These are phyloP conservation scores for Calonectria henricotiae DNA, from an alignment of 2,329 filamentous ascomycete species.

Conservation along the genomic window DNA sequence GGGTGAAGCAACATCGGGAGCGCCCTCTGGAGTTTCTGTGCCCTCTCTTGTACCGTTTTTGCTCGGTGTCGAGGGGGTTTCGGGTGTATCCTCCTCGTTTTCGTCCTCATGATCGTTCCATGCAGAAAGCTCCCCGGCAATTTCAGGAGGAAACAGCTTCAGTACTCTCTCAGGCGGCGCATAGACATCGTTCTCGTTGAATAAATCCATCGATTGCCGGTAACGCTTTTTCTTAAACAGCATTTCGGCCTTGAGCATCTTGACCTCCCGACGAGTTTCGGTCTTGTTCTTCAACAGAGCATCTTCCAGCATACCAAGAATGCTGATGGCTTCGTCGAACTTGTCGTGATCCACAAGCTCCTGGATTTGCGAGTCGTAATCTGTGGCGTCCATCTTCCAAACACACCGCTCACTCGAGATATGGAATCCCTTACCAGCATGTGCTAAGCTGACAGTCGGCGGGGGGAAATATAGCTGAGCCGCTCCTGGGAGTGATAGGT, in stretches of 20 bases:
- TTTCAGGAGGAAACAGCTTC: conserved; percentile 84
- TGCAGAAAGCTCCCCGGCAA: conserved; percentile 85
- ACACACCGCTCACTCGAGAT: conserved; percentile 92
- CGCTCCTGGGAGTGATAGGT: conserved; percentile 85
- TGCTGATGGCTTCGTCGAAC: conserved; percentile 93
- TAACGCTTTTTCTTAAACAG: conserved; percentile 90
- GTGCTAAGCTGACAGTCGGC: conserved; percentile 92
- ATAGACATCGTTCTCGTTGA: conserved; percentile 86
- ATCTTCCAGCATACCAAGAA: conserved; percentile 92
- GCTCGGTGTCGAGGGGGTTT: conserved; percentile 52
- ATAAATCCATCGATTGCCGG: conserved; percentile 88
- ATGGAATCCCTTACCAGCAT: conserved; percentile 96
- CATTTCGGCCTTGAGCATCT: conserved; percentile 90
- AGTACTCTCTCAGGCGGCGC: conserved; percentile 93
- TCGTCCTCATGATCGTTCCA: conserved; percentile 61
- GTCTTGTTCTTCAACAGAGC: conserved; percentile 89
- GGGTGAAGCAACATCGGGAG: conserved; percentile 56
- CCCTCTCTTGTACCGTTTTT: conserved; percentile 54
- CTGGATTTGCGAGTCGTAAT: conserved; percentile 92
- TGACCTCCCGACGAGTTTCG: conserved; percentile 85
- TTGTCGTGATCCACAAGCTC: conserved; percentile 81
- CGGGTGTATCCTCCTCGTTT: conserved; percentile 58
- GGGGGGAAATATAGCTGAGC: conserved; percentile 92
- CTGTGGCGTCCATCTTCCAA: conserved; percentile 95
- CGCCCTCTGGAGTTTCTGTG: conserved; percentile 52